These are phyloP conservation scores for Creolimax fragrantissima DNA, from an alignment of 78 protist genomes.

Conservation along the genomic window DNA sequence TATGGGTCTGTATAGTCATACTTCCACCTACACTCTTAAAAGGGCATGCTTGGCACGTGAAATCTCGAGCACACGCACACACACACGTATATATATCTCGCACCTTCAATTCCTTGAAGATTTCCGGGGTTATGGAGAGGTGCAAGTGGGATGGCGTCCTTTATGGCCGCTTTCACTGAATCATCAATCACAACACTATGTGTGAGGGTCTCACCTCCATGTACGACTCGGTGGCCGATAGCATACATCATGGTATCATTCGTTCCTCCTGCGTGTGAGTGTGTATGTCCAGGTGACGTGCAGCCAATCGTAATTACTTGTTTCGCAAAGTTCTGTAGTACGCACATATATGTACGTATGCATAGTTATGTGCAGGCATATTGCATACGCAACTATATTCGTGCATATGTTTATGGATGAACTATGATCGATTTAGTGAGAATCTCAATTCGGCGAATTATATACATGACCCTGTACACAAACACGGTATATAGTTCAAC, in stretches of 20 bases:
- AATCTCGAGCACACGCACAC: background rate
- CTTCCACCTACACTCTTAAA: background rate
- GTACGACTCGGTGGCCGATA: constrained; percentile 37
- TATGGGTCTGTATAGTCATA: no score
- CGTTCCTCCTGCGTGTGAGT: background rate
- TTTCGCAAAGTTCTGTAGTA: no score
- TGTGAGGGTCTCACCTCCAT: constrained; percentile 9
- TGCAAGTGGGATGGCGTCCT: background rate
- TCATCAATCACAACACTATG: background rate
- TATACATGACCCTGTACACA: no score
- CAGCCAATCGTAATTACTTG: no score
- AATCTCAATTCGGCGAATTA: no score
- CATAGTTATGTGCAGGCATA: no score
- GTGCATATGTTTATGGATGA: no score
- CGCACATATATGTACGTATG: no score
- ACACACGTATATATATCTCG: background rate
- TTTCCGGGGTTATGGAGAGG: constrained; percentile 38
- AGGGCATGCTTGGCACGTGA: background rate
- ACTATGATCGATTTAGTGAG: no score
- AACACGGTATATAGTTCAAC: no score
- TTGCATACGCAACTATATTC: no score
- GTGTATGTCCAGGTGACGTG: background rate
- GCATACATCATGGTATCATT: background rate
- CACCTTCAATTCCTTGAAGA: constrained; percentile 17
- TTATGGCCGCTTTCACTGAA: background rate